phyloP scores from a whole-genome alignment of 2,329 filamentous ascomycete species.

The Aspergillus hiratsukae region DNA sequence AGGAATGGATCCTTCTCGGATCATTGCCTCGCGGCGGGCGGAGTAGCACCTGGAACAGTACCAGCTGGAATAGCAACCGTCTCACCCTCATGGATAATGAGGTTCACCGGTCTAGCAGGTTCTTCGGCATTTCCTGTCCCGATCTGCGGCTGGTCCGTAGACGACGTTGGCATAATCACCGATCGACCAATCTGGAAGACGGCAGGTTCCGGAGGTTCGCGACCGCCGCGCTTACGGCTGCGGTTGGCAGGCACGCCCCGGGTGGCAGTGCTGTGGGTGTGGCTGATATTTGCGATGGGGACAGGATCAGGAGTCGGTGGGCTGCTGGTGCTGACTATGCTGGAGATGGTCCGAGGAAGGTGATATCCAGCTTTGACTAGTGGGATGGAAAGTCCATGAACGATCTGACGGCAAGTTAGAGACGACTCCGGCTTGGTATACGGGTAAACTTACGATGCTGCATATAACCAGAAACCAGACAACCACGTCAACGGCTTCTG shows the following conservation, averaged over 20 bases:
- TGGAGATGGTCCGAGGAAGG: conserved; percentile 44
- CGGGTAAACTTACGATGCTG: conserved; percentile 61
- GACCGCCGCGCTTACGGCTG: conserved; percentile 23
- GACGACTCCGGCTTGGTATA: not conserved
- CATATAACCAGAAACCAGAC: conserved; percentile 85
- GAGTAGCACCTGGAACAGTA: not conserved
- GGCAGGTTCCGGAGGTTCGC: conserved; percentile 14
- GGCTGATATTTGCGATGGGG: conserved; percentile 20
- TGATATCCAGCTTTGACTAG: conserved; percentile 50
- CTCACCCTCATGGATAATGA: conserved; percentile 16
- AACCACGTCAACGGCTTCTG: conserved; percentile 64
- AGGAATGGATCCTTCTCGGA: not conserved
- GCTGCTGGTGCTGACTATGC: conserved; percentile 41
- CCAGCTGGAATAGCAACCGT: not conserved
- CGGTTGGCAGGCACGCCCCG: conserved; percentile 13
- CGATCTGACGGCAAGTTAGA: conserved; percentile 47
- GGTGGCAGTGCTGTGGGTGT: conserved; percentile 34
- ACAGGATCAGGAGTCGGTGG: conserved; percentile 26
- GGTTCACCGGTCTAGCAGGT: conserved; percentile 30
- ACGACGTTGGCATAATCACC: conserved; percentile 16
- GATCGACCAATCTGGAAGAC: conserved; percentile 26
- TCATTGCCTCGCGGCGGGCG: not conserved
- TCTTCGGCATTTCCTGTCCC: conserved; percentile 23
- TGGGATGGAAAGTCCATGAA: conserved; percentile 79
- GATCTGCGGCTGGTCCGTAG: conserved; percentile 15